Conservation (phyloP, 1,284 basidiomycete genomes). For the Cryptococcus sp. region DNA sequence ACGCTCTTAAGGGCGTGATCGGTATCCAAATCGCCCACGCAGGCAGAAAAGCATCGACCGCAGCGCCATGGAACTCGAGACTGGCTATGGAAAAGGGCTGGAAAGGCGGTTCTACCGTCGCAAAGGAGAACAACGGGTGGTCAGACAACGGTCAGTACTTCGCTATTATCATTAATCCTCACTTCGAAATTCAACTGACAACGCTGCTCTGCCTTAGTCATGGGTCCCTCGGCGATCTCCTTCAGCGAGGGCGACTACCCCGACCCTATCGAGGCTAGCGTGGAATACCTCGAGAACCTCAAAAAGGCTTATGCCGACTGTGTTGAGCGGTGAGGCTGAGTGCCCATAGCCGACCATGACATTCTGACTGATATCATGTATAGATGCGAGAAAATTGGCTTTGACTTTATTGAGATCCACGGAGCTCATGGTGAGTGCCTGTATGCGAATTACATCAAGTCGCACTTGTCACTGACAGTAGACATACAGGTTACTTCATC, state of each 20-base stretch:
- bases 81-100: slow-evolving; percentile 42
- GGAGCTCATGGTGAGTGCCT: slow-evolving; percentile 63
- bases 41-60: slow-evolving; percentile 69
- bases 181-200: neutral
- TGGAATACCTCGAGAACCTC: slow-evolving; percentile 62
- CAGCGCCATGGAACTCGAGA: slow-evolving; percentile 61
- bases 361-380: neutral
- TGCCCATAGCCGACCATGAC: neutral
- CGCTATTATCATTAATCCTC: slow-evolving; percentile 31
- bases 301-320: slow-evolving; percentile 69
- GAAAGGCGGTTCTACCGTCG: slow-evolving; percentile 44
- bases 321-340: slow-evolving; percentile 56
- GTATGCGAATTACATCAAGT: neutral
- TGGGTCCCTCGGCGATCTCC: slow-evolving; percentile 62
- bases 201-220: slow-evolving; percentile 25
- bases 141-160: slow-evolving; percentile 60
- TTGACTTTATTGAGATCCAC: slow-evolving; percentile 81
- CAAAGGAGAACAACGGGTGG: slow-evolving; percentile 66
- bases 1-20: slow-evolving; percentile 66
- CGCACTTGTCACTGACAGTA: neutral
- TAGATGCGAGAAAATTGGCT: slow-evolving; percentile 62
- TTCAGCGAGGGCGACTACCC: slow-evolving; percentile 58
- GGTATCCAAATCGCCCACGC: slow-evolving; percentile 81
- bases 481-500: slow-evolving; percentile 15
- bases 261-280: slow-evolving; percentile 61